phyloP scores from a whole-genome alignment of 1,284 basidiomycete genomes.

The Amylostereum areolatum region DNA sequence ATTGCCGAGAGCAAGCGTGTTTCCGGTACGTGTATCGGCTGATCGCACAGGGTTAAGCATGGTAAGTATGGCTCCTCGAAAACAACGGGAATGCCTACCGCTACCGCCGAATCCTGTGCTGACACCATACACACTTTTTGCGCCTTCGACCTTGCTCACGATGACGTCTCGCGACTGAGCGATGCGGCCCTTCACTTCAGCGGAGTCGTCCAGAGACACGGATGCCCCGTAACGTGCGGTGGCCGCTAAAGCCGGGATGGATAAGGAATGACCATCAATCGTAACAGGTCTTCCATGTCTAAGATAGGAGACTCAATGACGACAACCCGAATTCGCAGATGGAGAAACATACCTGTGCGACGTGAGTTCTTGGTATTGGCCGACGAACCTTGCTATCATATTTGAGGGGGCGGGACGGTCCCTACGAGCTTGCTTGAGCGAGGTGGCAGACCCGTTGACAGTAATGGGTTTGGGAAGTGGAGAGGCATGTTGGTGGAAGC shows the following conservation, averaged over 20 bases:
- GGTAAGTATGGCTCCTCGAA: not conserved
- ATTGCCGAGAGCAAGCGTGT: slow-evolving; percentile 64
- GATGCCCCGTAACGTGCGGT: slow-evolving; percentile 56
- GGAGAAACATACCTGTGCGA: slow-evolving; percentile 39
- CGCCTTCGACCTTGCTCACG: slow-evolving; percentile 57
- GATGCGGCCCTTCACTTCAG: slow-evolving; percentile 43
- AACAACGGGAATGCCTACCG: slow-evolving; percentile 33
- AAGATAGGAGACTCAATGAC: slow-evolving; percentile 5
- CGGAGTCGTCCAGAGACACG: slow-evolving; percentile 47
- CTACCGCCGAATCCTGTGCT: slow-evolving; percentile 81
- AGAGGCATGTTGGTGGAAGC: slow-evolving; percentile 5
- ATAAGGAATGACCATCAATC: slow-evolving; percentile 65
- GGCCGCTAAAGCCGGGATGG: slow-evolving; percentile 70
- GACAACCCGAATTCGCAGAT: slow-evolving; percentile 8
- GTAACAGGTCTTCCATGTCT: slow-evolving; percentile 57
- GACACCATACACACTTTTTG: slow-evolving; percentile 74
- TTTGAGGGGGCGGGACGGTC: slow-evolving; percentile 6
- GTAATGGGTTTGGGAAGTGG: slow-evolving; percentile 1
- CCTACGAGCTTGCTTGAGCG: slow-evolving; percentile 2
- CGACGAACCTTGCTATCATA: slow-evolving; percentile 39
- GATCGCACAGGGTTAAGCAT: slow-evolving; percentile 24
- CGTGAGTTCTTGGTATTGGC: slow-evolving; percentile 46
- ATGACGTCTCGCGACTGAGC: slow-evolving; percentile 57
- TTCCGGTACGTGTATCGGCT: slow-evolving; percentile 68
- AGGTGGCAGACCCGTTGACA: not conserved